Percentiles rank a stretch among this genome's conserved stretches.
phyloP scores from a whole-genome alignment of 176 grass and related monocot genomes.

The Metroxylon sagu region DNA sequence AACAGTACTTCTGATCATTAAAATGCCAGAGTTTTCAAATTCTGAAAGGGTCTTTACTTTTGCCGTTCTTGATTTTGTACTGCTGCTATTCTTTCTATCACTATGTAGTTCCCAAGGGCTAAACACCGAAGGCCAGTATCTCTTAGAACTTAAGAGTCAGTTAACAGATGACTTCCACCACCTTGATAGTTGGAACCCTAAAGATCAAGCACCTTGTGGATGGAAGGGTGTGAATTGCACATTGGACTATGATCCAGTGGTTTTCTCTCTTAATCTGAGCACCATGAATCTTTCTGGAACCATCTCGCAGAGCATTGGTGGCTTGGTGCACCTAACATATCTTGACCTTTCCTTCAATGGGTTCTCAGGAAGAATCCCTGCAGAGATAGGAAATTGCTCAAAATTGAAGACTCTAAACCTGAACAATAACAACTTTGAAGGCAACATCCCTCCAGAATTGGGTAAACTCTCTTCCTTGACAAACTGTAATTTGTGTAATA shows the following conservation, averaged over 20 bases:
- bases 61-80: slow-evolving; percentile 23
- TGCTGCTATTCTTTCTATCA: slow-evolving; percentile 41
- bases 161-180: slow-evolving; percentile 49
- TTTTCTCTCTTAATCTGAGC: slow-evolving; percentile 59
- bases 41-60: not conserved
- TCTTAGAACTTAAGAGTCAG: slow-evolving; percentile 59
- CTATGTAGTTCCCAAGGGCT: slow-evolving; percentile 28
- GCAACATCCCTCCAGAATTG: slow-evolving; percentile 45
- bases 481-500: slow-evolving; percentile 75
- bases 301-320: slow-evolving; percentile 50
- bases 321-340: slow-evolving; percentile 33
- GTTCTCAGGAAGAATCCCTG: slow-evolving; percentile 60
- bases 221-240: slow-evolving; percentile 85
- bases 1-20: slow-evolving; percentile 1
- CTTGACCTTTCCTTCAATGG: slow-evolving; percentile 80
- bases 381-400: slow-evolving; percentile 49
- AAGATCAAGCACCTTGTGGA: slow-evolving; percentile 42
- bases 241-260: not conserved
- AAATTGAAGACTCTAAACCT: slow-evolving; percentile 50
- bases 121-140: slow-evolving; percentile 62
- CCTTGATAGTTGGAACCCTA: slow-evolving; percentile 49
- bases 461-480: slow-evolving; percentile 49
- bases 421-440: slow-evolving; percentile 66
- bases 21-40: slow-evolving; percentile 1
- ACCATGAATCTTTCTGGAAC: slow-evolving; percentile 74